Evolutionary conservation across 2,329 filamentous ascomycete species (phyloP).

Genomic region (Arthrobotrys musiformis): DNA sequence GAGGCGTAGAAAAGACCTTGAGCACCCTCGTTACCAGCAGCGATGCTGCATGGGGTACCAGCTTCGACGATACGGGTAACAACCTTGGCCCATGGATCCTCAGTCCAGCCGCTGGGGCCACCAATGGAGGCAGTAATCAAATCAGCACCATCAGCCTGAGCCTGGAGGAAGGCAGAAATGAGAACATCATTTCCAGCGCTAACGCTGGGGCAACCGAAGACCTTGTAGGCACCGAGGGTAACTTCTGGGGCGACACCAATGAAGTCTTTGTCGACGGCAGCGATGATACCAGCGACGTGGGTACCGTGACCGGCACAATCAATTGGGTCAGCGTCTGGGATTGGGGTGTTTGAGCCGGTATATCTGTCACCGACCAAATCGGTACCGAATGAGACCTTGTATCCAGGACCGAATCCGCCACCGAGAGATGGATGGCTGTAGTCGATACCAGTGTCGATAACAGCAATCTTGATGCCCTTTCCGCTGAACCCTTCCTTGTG

Average conservation of each 20-base stretch:
- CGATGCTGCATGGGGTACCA: constrained; percentile 67
- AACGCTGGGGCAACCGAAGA: constrained; percentile 58
- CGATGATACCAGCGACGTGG: constrained; percentile 58
- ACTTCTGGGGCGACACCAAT: constrained; percentile 61
- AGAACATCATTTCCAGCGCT: constrained; percentile 60
- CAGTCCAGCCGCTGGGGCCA: constrained; percentile 62
- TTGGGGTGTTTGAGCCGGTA: constrained; percentile 41
- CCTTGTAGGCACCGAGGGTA: constrained; percentile 60
- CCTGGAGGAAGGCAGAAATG: constrained; percentile 60
- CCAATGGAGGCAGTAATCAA: constrained; percentile 63
- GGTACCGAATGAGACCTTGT: constrained; percentile 57
- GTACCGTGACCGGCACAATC: constrained; percentile 59
- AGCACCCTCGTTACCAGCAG: constrained; percentile 68
- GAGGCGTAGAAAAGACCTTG: constrained; percentile 66
- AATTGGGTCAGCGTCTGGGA: constrained; percentile 56
- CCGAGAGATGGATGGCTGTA: constrained; percentile 58
- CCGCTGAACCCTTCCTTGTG: constrained; percentile 42
- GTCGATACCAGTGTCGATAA: constrained; percentile 58
- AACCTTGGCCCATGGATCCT: constrained; percentile 63
- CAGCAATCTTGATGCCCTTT: constrained; percentile 49
- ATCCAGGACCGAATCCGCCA: constrained; percentile 57
- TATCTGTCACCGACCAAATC: constrained; percentile 58
- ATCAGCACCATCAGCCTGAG: constrained; percentile 61
- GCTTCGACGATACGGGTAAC: constrained; percentile 64
- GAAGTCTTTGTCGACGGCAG: constrained; percentile 57